Evolutionary conservation across 345 rosid species (phyloP), one percentile per base, ranked within the genome.

Genomic region (Syzygium grande): DNA sequence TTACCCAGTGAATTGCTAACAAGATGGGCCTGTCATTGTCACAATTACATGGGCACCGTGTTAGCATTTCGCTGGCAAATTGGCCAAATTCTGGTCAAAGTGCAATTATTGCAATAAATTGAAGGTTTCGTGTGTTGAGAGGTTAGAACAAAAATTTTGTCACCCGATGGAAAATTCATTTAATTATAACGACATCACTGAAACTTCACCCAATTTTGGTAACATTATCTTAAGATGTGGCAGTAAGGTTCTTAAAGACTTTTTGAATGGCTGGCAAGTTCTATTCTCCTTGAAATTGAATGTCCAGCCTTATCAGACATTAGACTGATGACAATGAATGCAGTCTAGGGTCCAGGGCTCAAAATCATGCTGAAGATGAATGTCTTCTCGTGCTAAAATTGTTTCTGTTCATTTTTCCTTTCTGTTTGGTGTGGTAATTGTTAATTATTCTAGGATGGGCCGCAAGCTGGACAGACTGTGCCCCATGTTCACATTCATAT

Each of bases 401-500:
- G 38, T 23, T 84, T 22, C 41, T 54, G 85, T 55, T 22, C 46
- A 13, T 29, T 25, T 86, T 29, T 15, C 11, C 53, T 27, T 38
- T 65, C 21, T 29, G 9, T 52, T 85, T 41, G 11, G 63, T 53
- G 17, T 5, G 86, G 65, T 52, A 14, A 41, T 21, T 52, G 41
- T 88, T 79, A 78, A 14, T 53, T 83, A 23, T 38, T 34, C 80
- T 90, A 98, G 99, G 99, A 98, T 88, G 99, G 98, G 43, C 98
- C 99, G n/a, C 92, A 95, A 53, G 94, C 98, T 43, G 99, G 99
- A 85, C 99, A 96, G 93, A 94, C 96, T 23, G 99, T 96, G 87
- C 94, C 98, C 22, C 98, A 98, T 92, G 97, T 98, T 84, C 99
- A 96, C 91, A 90, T 98, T 92, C 99, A 98, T 88, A 88, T 98